These are phyloP conservation scores for Penicillium janthinellum DNA, from an alignment of 2,329 filamentous ascomycete genomes.

Conservation along the genomic window DNA sequence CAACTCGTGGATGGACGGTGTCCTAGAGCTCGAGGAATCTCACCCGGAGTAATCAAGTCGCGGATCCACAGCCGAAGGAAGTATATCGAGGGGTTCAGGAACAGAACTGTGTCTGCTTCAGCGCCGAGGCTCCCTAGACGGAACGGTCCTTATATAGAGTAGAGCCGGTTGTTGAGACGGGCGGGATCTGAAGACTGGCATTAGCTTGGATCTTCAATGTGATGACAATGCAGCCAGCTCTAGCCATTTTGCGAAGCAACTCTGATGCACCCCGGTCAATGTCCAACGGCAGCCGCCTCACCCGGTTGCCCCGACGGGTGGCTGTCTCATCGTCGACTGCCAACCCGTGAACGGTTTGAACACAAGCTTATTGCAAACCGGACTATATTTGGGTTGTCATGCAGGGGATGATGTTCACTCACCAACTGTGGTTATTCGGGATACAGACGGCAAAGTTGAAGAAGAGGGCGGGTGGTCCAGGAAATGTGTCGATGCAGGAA, in stretches of 20 bases:
- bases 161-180: slow-evolving; percentile 1
- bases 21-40: not conserved
- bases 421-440: not conserved
- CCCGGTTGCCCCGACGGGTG: slow-evolving; percentile 11
- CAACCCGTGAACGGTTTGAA: slow-evolving; percentile 12
- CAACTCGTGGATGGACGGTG: not conserved
- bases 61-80: not conserved
- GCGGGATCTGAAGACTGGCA: not conserved
- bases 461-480: too few species aligned
- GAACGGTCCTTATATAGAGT: slow-evolving; percentile 18
- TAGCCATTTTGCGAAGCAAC: slow-evolving; percentile 1
- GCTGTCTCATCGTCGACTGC: slow-evolving; percentile 13
- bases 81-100: not conserved
- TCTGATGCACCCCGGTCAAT: slow-evolving; percentile 3
- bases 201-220: not conserved
- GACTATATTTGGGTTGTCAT: not conserved
- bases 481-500: slow-evolving; percentile 20
- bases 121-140: not conserved
- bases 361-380: slow-evolving; percentile 26
- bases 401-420: not conserved
- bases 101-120: not conserved
- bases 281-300: slow-evolving; percentile 12
- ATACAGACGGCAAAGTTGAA: too few species aligned
- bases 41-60: not conserved
- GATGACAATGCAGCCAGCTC: not conserved